Base-by-base conservation (phyloP, 305 asterid species). In the Fraxinus platypoda region DNA sequence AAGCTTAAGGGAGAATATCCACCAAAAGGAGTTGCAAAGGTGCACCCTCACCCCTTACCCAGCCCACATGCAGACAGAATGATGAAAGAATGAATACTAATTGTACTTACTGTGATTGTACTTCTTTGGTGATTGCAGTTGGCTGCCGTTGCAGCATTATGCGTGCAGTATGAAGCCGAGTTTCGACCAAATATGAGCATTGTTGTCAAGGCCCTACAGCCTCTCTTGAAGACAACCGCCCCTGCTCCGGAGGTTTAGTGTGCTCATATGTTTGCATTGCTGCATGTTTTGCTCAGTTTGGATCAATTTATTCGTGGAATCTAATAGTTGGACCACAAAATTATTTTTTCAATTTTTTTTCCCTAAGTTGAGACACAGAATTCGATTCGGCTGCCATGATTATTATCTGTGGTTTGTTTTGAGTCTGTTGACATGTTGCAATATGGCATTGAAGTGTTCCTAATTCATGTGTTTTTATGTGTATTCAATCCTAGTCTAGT, bases 131-230 rank as follows among this genome's bases (percentile, higher is more conserved):
- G 30, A 57, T 78, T 62, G 54, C 90, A 92, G 97, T 73, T 92
- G 87, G 97, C 95, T 46, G 97, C 95, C 7, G 95, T 92, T 80
- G 95, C 97, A 79, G 97, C 97, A 73, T 81, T 92, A 82, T 92
- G 97, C 70, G 95, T 92, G 82, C 97, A 92, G 84, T 92, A 92
- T 74, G 97, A 91, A 81, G 90, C 97, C 26, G 97, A 92, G 88
- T 92, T 92, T 87, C 93, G 95, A 59, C 95, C 97, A 52, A 92
- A 92, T 78, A 92, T 92, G 95, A 91, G 93, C 89, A 92, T 92
- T 74, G 97, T 92, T 59, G 97, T 92, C 15, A 91, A 92, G 90
- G 97, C 97, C 52, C 85, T 92, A 83, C 97, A 91, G 91, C 97
- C 97, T 52, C 91, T 91, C 62, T 79, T 92, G 88, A 91, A 86